Percentiles rank a stretch among this genome's conserved stretches.
These are phyloP conservation scores for Backusella tarrabulga DNA, from an alignment of 192 early-diverging fungal genomes.

Conservation along the genomic window DNA sequence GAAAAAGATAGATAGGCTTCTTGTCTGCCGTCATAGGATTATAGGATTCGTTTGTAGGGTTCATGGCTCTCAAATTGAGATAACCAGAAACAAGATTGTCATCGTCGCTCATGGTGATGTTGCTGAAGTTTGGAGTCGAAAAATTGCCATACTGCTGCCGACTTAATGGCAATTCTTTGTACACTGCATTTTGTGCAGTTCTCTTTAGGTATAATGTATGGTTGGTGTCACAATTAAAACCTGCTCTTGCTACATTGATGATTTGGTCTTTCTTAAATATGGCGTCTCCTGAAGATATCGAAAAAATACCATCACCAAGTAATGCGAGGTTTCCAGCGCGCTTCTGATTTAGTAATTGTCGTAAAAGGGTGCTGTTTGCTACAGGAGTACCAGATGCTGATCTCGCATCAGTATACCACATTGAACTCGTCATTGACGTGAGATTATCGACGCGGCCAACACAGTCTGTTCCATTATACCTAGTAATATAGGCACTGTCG, in stretches of 20 bases:
- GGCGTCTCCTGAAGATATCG: not conserved
- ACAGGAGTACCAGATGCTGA: not conserved
- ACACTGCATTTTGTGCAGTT: not conserved
- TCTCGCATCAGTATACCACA: not conserved
- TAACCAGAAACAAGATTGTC: not conserved
- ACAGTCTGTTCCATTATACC: not conserved
- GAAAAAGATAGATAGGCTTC: not conserved
- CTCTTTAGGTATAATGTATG: not conserved
- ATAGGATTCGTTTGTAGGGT: not conserved
- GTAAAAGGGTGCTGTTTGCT: not conserved
- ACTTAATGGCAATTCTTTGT: not conserved
- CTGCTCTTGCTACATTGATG: not conserved
- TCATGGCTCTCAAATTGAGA: not conserved
- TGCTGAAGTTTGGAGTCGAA: not conserved
- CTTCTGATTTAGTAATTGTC: not conserved
- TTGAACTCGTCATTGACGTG: not conserved
- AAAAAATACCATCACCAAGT: not conserved
- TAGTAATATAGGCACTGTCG: not conserved
- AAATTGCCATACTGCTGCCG: not conserved
- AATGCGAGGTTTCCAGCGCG: not conserved
- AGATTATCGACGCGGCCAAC: not conserved
- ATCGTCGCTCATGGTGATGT: not conserved
- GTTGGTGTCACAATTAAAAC: not conserved
- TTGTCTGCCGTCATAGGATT: not conserved
- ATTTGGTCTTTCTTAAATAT: not conserved